phyloP scores from a whole-genome alignment of 2,329 filamentous ascomycete species.

The Mycosphaerella sp. region DNA sequence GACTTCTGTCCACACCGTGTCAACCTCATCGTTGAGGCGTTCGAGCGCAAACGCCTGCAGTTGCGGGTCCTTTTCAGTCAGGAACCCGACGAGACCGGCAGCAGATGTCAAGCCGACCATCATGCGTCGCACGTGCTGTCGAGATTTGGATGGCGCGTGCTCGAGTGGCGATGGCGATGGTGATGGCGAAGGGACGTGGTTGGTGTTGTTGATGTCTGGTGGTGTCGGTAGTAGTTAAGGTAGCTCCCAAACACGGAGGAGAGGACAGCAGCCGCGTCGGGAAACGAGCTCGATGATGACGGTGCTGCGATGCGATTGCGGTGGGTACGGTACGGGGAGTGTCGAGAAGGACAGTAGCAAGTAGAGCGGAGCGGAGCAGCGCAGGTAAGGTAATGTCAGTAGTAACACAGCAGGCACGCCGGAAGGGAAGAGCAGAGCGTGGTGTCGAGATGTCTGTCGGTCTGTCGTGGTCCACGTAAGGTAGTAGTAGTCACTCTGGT shows the following conservation, averaged over 20 bases:
- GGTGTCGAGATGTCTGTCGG: too few relatives aligned
- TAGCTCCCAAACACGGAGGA: background rate
- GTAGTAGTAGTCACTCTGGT: too few relatives aligned
- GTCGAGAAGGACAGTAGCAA: constrained; percentile 7
- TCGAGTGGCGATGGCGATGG: background rate
- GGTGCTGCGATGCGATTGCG: background rate
- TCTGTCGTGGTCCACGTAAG: too few relatives aligned
- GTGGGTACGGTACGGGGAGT: background rate
- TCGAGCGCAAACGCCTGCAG: constrained; percentile 93
- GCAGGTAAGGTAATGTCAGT: too few relatives aligned
- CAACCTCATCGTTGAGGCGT: constrained; percentile 92
- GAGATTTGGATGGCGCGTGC: background rate
- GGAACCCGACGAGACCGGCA: constrained; percentile 88
- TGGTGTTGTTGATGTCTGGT: too few relatives aligned
- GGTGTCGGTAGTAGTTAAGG: too few relatives aligned
- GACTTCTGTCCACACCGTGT: constrained; percentile 96
- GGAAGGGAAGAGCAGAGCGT: too few relatives aligned
- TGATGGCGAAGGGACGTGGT: background rate
- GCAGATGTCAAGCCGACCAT: constrained; percentile 96
- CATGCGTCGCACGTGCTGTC: constrained; percentile 8
- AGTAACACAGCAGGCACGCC: too few relatives aligned
- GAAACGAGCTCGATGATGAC: constrained; percentile 2
- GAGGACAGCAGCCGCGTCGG: constrained; percentile 2
- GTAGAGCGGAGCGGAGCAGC: background rate
- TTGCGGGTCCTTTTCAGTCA: constrained; percentile 89